Percentiles rank a stretch among this genome's conserved stretches.
These are phyloP conservation scores for Daphne laureola DNA, from an alignment of 441 rosid genomes.

Conservation along the genomic window DNA sequence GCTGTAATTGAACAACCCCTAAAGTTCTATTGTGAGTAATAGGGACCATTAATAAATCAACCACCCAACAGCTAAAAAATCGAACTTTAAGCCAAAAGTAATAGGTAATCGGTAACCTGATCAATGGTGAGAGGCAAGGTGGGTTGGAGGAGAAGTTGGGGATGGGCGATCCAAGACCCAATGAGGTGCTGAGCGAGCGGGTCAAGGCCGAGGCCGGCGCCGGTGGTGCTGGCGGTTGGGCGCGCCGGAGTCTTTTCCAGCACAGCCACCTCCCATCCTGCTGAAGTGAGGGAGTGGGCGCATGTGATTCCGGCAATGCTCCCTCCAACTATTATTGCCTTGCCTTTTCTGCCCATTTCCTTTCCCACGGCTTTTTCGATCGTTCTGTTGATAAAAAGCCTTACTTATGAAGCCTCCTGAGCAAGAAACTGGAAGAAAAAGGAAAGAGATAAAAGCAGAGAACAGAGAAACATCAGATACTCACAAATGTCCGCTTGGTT, in stretches of 20 bases:
- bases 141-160: conserved; percentile 31
- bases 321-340: conserved; percentile 61
- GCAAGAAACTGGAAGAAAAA: no score
- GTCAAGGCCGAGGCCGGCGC: conserved; percentile 68
- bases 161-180: conserved; percentile 39
- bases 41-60: no score
- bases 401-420: no score
- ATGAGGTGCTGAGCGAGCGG: conserved; percentile 33
- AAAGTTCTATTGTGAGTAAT: no score
- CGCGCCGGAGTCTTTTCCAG: conserved; percentile 49
- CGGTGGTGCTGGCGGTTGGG: conserved; percentile 60
- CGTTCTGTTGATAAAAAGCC: no score
- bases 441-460: no score
- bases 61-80: no score
- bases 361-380: conserved; percentile 6
- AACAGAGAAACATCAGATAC: no score
- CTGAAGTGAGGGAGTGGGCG: conserved; percentile 49
- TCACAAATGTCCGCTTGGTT: no score
- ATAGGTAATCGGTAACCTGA: conserved; percentile 19
- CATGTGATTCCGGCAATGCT: conserved; percentile 72
- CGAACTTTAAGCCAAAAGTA: no score
- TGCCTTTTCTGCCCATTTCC: conserved; percentile 20
- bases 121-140: conserved; percentile 43
- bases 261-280: conserved; percentile 54
- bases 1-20: no score